A percentile compares a stretch with the other conserved stretches of the same genome.
phyloP scores from a whole-genome alignment of 192 early-diverging fungal species.

The Martensiomyces pterosporus region DNA sequence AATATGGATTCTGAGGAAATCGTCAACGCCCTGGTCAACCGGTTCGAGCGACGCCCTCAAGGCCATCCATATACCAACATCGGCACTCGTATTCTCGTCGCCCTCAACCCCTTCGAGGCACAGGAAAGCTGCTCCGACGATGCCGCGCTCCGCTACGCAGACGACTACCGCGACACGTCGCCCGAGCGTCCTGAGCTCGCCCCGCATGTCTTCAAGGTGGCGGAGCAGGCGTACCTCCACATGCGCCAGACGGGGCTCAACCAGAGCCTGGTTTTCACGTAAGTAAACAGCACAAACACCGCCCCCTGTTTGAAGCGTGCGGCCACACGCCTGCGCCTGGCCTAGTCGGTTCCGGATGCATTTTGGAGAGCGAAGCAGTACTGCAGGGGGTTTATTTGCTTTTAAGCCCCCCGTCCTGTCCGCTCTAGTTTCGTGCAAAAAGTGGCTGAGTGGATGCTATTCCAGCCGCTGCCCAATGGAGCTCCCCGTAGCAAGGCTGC shows the following conservation, averaged over 20 bases:
- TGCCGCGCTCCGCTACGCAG: conserved; percentile 67
- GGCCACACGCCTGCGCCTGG: too few relatives aligned
- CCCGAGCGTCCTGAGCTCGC: conserved; percentile 36
- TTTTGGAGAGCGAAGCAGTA: too few relatives aligned
- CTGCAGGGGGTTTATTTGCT: too few relatives aligned
- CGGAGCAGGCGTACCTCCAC: conserved; percentile 69
- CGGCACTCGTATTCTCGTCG: conserved; percentile 63
- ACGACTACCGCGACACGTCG: conserved; percentile 64
- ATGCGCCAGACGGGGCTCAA: conserved; percentile 69
- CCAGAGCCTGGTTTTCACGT: conserved; percentile 64
- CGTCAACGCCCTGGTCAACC: conserved; percentile 41
- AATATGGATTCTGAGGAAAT: conserved; percentile 42
- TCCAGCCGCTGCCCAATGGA: too few relatives aligned
- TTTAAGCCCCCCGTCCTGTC: too few relatives aligned
- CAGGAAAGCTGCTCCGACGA: conserved; percentile 55
- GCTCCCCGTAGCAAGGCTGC: too few relatives aligned
- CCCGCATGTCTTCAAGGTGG: conserved; percentile 69
- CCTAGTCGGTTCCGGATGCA: too few relatives aligned
- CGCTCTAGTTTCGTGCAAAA: too few relatives aligned
- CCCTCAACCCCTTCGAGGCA: conserved; percentile 63
- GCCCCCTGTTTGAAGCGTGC: too few relatives aligned
- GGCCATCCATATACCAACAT: conserved; percentile 66
- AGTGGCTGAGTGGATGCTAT: too few relatives aligned
- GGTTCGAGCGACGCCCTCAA: conserved; percentile 44
- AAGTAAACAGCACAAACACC: too few relatives aligned